Evolutionary conservation across 2,329 filamentous ascomycete species (phyloP).

Genomic region (Elsinoe necatrix): DNA sequence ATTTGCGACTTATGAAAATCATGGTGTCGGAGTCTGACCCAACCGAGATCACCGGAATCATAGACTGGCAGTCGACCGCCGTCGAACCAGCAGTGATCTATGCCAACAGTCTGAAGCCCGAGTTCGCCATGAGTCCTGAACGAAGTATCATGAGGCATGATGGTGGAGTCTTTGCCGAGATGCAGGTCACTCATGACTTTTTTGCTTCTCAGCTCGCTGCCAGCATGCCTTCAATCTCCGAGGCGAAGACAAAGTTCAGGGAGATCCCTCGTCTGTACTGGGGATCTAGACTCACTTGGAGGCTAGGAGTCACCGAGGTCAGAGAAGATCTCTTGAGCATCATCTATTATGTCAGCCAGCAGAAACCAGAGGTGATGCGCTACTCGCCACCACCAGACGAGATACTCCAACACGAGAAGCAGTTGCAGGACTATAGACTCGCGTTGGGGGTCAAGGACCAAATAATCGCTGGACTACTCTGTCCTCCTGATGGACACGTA

Average conservation of each 20-base stretch:
- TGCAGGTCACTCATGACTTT: neutral
- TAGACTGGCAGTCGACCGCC: conserved; percentile 29
- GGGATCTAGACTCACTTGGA: neutral
- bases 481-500: neutral
- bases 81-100: conserved; percentile 20
- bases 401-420: neutral
- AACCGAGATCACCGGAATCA: conserved; percentile 27
- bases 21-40: conserved; percentile 27
- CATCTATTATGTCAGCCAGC: neutral
- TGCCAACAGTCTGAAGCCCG: neutral
- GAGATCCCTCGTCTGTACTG: neutral
- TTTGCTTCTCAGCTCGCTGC: neutral
- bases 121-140: neutral
- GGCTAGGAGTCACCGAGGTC: neutral
- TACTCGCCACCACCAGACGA: neutral
- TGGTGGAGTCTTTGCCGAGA: neutral
- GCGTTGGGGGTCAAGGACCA: neutral
- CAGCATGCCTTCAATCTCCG: neutral
- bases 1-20: conserved; percentile 30
- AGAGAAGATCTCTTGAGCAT: neutral
- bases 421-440: neutral
- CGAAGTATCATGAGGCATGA: neutral
- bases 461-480: neutral
- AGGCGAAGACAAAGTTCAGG: neutral
- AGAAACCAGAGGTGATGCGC: neutral